These are phyloP conservation scores for Cystobasidium ongulense DNA, from an alignment of 768 basidiomycete species.

Conservation along the genomic window DNA sequence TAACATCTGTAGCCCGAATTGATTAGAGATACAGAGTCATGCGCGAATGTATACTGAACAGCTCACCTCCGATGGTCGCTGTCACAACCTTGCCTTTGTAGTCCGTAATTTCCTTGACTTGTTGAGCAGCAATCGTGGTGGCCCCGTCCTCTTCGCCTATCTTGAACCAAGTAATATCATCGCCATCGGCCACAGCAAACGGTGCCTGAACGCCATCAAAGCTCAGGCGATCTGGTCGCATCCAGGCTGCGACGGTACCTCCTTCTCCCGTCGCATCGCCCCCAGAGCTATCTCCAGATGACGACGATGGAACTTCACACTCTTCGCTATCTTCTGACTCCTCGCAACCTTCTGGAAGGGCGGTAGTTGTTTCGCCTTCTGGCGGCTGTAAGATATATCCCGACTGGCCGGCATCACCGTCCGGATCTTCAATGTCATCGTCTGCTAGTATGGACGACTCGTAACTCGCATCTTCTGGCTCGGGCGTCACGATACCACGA, in stretches of 20 bases:
- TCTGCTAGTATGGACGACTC: too few relatives aligned
- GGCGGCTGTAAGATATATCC: too few relatives aligned
- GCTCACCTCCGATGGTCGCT: neutral
- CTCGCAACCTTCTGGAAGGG: too few relatives aligned
- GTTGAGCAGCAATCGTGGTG: neutral
- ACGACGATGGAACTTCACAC: too few relatives aligned
- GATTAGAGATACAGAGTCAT: neutral
- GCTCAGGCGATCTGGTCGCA: neutral
- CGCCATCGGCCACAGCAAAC: neutral
- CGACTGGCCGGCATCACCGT: too few relatives aligned
- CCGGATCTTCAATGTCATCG: too few relatives aligned
- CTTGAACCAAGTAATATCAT: neutral
- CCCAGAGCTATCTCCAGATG: too few relatives aligned
- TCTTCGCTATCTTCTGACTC: too few relatives aligned
- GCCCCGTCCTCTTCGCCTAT: neutral
- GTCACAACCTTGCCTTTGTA: neutral
- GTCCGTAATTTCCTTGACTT: neutral
- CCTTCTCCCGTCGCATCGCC: too few relatives aligned
- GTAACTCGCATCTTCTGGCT: too few relatives aligned
- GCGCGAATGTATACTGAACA: neutral
- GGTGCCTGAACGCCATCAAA: neutral
- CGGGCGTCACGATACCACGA: too few relatives aligned
- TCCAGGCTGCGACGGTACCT: neutral
- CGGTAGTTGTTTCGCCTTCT: too few relatives aligned
- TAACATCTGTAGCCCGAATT: neutral